phyloP scores from a whole-genome alignment of 1,284 basidiomycete species.

The Schizopora paradoxa region DNA sequence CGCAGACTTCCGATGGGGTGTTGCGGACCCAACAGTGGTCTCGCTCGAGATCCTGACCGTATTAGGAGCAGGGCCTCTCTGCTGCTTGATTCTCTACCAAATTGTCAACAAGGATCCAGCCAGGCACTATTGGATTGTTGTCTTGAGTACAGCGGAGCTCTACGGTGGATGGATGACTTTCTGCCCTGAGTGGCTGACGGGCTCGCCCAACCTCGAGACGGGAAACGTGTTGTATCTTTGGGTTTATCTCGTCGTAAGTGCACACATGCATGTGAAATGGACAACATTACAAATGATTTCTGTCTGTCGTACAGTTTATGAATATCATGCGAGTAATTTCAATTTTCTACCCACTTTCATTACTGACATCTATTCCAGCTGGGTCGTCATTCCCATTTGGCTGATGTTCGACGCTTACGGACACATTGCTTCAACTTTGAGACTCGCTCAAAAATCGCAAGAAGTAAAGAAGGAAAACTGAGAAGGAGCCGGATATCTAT shows the following conservation, averaged over 20 bases:
- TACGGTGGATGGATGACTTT: slow-evolving; percentile 84
- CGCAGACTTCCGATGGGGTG: slow-evolving; percentile 77
- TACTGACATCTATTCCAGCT: slow-evolving; percentile 40
- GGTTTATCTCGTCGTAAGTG: slow-evolving; percentile 42
- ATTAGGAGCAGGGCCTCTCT: slow-evolving; percentile 66
- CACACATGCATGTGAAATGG: not conserved
- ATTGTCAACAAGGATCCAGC: slow-evolving; percentile 59
- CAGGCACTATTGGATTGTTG: slow-evolving; percentile 76
- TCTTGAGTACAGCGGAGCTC: slow-evolving; percentile 67
- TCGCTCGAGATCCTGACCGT: slow-evolving; percentile 80
- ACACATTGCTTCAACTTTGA: slow-evolving; percentile 57
- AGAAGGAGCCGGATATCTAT: too few species aligned
- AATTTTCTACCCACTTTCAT: not conserved
- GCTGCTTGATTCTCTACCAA: slow-evolving; percentile 62
- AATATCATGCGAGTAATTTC: slow-evolving; percentile 58
- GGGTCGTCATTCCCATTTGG: slow-evolving; percentile 71
- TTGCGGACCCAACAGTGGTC: slow-evolving; percentile 71
- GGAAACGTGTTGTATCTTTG: slow-evolving; percentile 52
- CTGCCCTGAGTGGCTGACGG: slow-evolving; percentile 78
- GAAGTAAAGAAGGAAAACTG: slow-evolving; percentile 33
- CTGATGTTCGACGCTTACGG: slow-evolving; percentile 73
- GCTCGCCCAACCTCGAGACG: slow-evolving; percentile 64
- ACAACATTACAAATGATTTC: slow-evolving; percentile 7
- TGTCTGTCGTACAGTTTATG: slow-evolving; percentile 53
- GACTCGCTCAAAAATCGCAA: slow-evolving; percentile 34